Conservation (phyloP, 108 stramenopile genomes). For the Discostella stelligeroides region DNA sequence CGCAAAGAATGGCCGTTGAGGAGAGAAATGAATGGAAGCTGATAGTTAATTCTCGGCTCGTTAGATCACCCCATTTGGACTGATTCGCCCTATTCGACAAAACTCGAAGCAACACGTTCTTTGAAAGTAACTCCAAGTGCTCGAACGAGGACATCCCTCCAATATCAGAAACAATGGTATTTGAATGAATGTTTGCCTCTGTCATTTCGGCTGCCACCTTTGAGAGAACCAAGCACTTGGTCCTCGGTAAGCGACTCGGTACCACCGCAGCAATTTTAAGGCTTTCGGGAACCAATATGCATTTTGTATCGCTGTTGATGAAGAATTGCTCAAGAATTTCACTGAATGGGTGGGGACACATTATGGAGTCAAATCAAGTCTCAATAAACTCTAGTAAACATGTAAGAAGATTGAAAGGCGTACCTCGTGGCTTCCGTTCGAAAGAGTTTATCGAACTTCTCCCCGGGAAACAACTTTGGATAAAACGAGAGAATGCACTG, state of each 20-base stretch:
- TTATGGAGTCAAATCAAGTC: constrained; percentile 23
- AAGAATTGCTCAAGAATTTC: constrained; percentile 52
- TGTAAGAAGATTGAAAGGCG: constrained; percentile 13
- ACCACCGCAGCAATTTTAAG: constrained; percentile 49
- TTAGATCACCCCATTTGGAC: constrained; percentile 84
- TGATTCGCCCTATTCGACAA: constrained; percentile 80
- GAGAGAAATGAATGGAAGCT: constrained; percentile 82
- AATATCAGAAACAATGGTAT: constrained; percentile 63
- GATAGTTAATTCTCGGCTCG: constrained; percentile 81
- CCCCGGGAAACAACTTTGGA: constrained; percentile 53
- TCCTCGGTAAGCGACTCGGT: constrained; percentile 56
- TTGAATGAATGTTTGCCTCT: constrained; percentile 45
- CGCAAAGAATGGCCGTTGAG: constrained; percentile 81
- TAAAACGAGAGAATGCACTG: constrained; percentile 41
- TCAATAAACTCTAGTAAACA: constrained; percentile 31
- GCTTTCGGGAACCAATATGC: constrained; percentile 54
- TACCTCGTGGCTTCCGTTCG: constrained; percentile 70
- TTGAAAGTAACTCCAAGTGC: constrained; percentile 82
- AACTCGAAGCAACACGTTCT: constrained; percentile 79
- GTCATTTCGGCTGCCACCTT: constrained; percentile 54
- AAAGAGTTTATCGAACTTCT: constrained; percentile 81
- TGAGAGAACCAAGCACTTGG: constrained; percentile 62
- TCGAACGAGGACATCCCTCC: constrained; percentile 72
- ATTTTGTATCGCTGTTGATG: constrained; percentile 27
- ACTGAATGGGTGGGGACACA: constrained; percentile 7